Evolutionary conservation across 176 grass and related monocot species (phyloP), one percentile per base, ranked within the genome.

Genomic region (Olyra latifolia): DNA sequence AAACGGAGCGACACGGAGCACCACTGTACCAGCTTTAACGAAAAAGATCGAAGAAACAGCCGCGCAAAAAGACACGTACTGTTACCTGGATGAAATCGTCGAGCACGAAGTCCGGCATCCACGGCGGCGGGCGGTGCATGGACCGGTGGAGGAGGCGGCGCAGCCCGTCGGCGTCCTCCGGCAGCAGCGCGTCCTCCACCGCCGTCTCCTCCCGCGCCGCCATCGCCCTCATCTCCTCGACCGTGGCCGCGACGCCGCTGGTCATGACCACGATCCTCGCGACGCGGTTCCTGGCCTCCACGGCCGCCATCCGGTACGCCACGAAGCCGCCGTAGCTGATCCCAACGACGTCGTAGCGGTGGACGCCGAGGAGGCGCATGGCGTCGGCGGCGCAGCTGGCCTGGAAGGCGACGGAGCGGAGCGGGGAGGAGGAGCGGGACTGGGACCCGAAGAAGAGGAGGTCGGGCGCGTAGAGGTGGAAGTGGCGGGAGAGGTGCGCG

Each of bases 301-400:
- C 59, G 22, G 77, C 90, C 24, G 90, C 96, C 88, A 93, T 65
- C 86, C 81, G 66, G 80, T 98, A 98, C 38, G 89, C 87, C 11
- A 98, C 89, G 78, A 89, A 98, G 2, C 92, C 95, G 0, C 95
- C 95, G 77, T 98, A 98, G 92, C 95, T 98, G 64, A 91, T 98
- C 6, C 95, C 95, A 6, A n/a, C 88, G 13, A 98, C 74, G 22
- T 91, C 80, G 88, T 93, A 98, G 52, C 78, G 86, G 8, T 15
- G 17, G 40, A 88, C 81, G 11, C 88, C 90, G 56, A 98, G 92
- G 66, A 82, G 61, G 7, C 72, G 86, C 95, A 93, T 98, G 61
- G 88, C 95, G 56, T 83, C 90, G 19, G 90, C 90, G 60, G 86
- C 72, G 90, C 88, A 91, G 17, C 80, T 44, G 10, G 95, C 92